Base-by-base conservation (phyloP, 179 eudicot genomes). In the Actinidia chinensis region DNA sequence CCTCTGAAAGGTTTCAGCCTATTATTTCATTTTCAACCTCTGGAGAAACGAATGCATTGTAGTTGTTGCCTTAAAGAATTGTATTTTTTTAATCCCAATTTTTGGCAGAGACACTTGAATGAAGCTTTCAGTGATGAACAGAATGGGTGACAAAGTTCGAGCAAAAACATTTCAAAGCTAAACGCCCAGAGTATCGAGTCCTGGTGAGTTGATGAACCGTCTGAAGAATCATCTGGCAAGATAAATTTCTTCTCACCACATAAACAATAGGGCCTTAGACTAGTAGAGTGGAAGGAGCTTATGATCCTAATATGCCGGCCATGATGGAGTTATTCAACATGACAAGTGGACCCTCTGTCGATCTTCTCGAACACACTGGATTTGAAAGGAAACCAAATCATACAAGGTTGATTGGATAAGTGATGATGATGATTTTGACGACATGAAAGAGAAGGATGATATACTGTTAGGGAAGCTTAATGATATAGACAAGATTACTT, bases 381-480 rank as follows among this genome's bases (percentile, higher is more conserved):
- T 66, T 44, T 61, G 93, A 89, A 46, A 81, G 61, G 68, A 47
- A 81, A 82, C 72, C 81, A 75, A 59, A 71, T 69, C 76, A 73
- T 80, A 18, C 83, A 79, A 78, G 87, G 85, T 13, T 84, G 28
- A 15, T 44, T 46, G 14, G 91, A 90, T 68, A 84, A 85, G 0
- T 8, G 90, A 86, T 2, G 88, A 86, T 9, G 86, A 83, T 73
- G 94, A 87, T 81, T 90, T 90, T 83, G 91, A 93, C 83, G 95
- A 94, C 82, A 85, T 93, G 94, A 93, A 92, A 80, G 95, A 92
- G 92, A 92, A 84, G 84, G 99, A 95, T 78, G 88, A 87, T 84
- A 83, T 88, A 74, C 84, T 95, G 76, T 75, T 93, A 71, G 90
- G 81, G 84, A 90, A 93, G 87, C 90, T 95, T 72, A 90, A 83